Evolutionary conservation across 805 yeast species (phyloP), one percentile per base, ranked within the genome.

Genomic region (Saccharomycopsis capsularis): DNA sequence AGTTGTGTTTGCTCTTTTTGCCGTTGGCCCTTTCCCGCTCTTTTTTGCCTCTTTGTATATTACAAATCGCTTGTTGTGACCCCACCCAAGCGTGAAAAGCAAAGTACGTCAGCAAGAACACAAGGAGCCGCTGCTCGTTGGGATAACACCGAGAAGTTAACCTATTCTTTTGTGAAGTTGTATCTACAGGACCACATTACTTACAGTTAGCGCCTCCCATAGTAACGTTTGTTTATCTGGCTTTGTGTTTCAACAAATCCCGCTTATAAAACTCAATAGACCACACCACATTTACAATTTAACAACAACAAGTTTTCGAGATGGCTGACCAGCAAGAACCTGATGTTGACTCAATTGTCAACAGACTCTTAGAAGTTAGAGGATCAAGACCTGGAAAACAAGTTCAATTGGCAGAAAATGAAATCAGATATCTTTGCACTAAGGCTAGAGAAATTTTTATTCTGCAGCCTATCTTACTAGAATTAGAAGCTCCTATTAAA

Each of bases 311-410:
- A n/a, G n/a, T n/a, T n/a, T n/a, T n/a, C n/a, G n/a, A 32, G n/a
- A 68, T 69, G 74, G 62, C 67, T 40, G 75, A 70, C 51, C 68
- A 69, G 57, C 78, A 71, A 65, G 95, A 91, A 68, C 95, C 95
- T 46, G 98, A 93, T 66, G 85, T 91, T 63, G 99, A 91, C 69
- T 87, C 96, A 63, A 90, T 91, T 62, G 93, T 91, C 67, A 98
- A 91, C 72, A 82, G 98, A 75, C 78, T 91, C 63, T 75, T 91
- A 60, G 98, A 93, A 69, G 99, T 93, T 47, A 82, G 99, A 69
- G 99, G 98, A 56, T 88, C 96, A 54, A 82, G 97, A 67, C 99
- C 99, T 18, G 99, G 99, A 36, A 90, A 88, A 67, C 96, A 88
- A 65, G 99, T 91, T 42, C 89, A 89, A 57, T 75, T 91, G 53